Percentiles rank a stretch among this genome's conserved stretches.
phyloP scores from a whole-genome alignment of 164 flowering plant species.

The Chimonanthus salicifolius region DNA sequence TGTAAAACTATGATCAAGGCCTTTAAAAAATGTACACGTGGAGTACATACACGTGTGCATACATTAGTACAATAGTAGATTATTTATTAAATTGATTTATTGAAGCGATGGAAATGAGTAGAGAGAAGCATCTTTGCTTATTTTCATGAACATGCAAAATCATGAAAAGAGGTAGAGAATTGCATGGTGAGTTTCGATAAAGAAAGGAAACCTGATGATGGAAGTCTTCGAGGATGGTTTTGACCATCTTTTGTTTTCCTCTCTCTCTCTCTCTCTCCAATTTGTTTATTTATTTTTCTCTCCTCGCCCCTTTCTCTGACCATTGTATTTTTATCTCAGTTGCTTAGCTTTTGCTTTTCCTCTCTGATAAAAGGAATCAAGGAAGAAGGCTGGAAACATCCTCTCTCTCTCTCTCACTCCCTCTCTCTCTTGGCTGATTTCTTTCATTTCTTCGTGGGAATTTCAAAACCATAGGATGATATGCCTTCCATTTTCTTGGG shows the following conservation, averaged over 20 bases:
- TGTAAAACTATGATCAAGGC: no score
- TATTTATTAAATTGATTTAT: no score
- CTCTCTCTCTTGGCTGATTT: not conserved
- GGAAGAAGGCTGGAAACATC: not conserved
- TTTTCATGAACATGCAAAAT: conserved; percentile 5
- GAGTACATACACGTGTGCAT: no score
- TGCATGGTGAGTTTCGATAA: conserved; percentile 65
- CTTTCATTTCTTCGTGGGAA: not conserved
- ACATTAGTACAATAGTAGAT: no score
- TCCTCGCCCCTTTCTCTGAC: conserved; percentile 5
- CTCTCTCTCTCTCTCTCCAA: conserved; percentile 12
- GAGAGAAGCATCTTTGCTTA: conserved; percentile 12
- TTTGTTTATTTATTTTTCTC: conserved; percentile 1
- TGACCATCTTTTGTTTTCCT: conserved; percentile 59
- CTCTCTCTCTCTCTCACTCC: conserved; percentile 1
- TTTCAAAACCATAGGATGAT: conserved; percentile 20
- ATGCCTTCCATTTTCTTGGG: conserved; percentile 49
- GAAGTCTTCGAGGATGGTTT: conserved; percentile 82
- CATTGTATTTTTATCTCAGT: conserved; percentile 3
- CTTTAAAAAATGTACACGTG: no score
- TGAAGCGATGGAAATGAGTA: not conserved
- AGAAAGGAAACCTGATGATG: conserved; percentile 75
- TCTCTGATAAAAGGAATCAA: conserved; percentile 6
- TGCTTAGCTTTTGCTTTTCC: conserved; percentile 9
- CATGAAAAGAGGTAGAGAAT: conserved; percentile 19